Percentiles rank a stretch among this genome's conserved stretches.
phyloP scores from a whole-genome alignment of 2,329 filamentous ascomycete species.

The Aotearoamyces nothofagi region DNA sequence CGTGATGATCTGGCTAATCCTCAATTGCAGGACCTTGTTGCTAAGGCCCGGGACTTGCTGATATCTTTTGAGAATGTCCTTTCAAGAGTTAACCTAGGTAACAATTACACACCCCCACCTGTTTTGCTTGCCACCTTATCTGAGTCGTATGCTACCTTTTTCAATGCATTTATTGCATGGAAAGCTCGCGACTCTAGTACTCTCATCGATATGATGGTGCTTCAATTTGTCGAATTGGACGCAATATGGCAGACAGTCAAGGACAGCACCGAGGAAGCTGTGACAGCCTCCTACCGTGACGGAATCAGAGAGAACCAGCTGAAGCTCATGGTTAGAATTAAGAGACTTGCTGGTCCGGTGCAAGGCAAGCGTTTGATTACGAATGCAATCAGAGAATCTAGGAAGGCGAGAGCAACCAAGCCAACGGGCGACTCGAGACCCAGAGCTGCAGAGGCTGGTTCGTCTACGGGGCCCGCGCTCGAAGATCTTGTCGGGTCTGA shows the following conservation, averaged over 20 bases:
- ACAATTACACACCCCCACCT: slow-evolving; percentile 50
- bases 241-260: slow-evolving; percentile 75
- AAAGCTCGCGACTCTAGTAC: slow-evolving; percentile 67
- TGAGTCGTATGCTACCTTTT: slow-evolving; percentile 57
- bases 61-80: slow-evolving; percentile 65
- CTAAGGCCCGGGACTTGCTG: slow-evolving; percentile 62
- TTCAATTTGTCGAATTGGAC: slow-evolving; percentile 73
- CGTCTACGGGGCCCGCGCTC: slow-evolving; percentile 23
- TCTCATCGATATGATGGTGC: slow-evolving; percentile 71
- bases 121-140: slow-evolving; percentile 46
- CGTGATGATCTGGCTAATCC: slow-evolving; percentile 42
- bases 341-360: slow-evolving; percentile 58
- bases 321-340: slow-evolving; percentile 65
- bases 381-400: slow-evolving; percentile 57
- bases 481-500: slow-evolving; percentile 25
- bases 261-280: slow-evolving; percentile 57
- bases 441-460: slow-evolving; percentile 30
- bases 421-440: slow-evolving; percentile 56
- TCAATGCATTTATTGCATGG: slow-evolving; percentile 71
- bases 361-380: slow-evolving; percentile 59
- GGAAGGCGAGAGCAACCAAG: slow-evolving; percentile 50
- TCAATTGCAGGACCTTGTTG: slow-evolving; percentile 55
- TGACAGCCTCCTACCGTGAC: slow-evolving; percentile 61
- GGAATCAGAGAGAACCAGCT: slow-evolving; percentile 72
- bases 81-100: slow-evolving; percentile 46